Evolutionary conservation across 441 rosid species (phyloP).

Genomic region (Kokia cookei): DNA sequence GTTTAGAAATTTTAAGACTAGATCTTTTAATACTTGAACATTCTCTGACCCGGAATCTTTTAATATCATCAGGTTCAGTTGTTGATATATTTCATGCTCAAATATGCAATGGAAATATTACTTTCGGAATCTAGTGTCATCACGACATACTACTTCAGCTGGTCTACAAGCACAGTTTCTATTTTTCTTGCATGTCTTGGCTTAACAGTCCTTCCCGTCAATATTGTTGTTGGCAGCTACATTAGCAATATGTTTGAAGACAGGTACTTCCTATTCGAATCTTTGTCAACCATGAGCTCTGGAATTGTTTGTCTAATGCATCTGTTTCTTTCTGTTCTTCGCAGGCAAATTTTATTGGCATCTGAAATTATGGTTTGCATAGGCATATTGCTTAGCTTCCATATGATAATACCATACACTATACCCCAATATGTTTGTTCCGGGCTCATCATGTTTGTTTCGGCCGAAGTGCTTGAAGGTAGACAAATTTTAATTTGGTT

Average conservation of each 20-base stretch:
- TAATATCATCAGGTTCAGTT: conserved; percentile 76
- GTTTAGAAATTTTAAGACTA: neutral
- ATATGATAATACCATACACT: conserved; percentile 53
- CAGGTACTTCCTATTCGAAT: conserved; percentile 38
- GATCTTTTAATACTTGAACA: neutral
- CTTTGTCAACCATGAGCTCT: neutral
- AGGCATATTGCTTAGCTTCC: conserved; percentile 82
- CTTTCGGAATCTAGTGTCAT: conserved; percentile 91
- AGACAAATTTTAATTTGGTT: conserved; percentile 7
- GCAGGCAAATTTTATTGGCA: conserved; percentile 93
- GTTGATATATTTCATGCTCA: conserved; percentile 98
- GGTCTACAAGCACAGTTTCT: conserved; percentile 85
- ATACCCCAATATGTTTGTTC: conserved; percentile 89
- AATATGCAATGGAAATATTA: conserved; percentile 88
- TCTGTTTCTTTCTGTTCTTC: conserved; percentile 3
- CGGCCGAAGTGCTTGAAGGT: conserved; percentile 99
- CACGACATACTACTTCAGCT: conserved; percentile 76
- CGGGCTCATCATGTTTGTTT: conserved; percentile 86
- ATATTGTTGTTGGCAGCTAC: conserved; percentile 86
- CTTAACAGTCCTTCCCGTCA: conserved; percentile 90
- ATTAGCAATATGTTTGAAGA: conserved; percentile 98
- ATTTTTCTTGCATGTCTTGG: conserved; percentile 88
- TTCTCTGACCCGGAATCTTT: conserved; percentile 5
- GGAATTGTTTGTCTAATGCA: neutral
- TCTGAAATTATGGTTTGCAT: conserved; percentile 79